These are phyloP conservation scores for Periconia sp. DNA, from an alignment of 2,329 filamentous ascomycete genomes.

Conservation along the genomic window DNA sequence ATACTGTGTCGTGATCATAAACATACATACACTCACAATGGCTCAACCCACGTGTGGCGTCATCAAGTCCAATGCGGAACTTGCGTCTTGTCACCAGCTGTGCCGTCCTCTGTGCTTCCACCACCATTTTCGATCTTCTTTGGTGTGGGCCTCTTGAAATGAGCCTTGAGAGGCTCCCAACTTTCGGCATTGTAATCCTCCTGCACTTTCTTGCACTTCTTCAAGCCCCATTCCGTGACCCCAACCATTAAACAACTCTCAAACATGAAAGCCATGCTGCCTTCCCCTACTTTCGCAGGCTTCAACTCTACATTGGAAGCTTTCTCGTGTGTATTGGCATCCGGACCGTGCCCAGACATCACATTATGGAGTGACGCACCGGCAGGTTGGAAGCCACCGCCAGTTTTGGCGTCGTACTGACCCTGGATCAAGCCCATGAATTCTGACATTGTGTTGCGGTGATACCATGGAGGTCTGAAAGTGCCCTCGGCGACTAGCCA, in stretches of 20 bases:
- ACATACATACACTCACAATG: not conserved
- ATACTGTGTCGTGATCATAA: not conserved
- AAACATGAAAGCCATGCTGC: constrained; percentile 70
- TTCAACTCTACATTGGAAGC: constrained; percentile 58
- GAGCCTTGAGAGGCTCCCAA: constrained; percentile 63
- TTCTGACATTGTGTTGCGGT: constrained; percentile 69
- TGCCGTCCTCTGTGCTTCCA: constrained; percentile 14
- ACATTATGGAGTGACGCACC: constrained; percentile 70
- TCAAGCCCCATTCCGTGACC: constrained; percentile 72
- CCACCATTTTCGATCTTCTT: constrained; percentile 31
- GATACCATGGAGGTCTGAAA: constrained; percentile 73
- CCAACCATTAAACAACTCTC: constrained; percentile 69
- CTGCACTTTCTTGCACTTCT: constrained; percentile 70
- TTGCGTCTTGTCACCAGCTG: constrained; percentile 23
- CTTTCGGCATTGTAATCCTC: constrained; percentile 77
- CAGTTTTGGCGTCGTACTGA: constrained; percentile 62
- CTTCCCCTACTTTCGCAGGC: constrained; percentile 62
- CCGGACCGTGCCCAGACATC: constrained; percentile 71
- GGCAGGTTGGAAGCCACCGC: constrained; percentile 62
- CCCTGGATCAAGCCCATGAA: constrained; percentile 68
- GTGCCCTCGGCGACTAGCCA: constrained; percentile 72
- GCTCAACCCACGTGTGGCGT: too few species aligned
- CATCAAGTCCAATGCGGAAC: constrained; percentile 27
- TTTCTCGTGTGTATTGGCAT: constrained; percentile 60
- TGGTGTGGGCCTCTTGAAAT: constrained; percentile 41